phyloP scores from a whole-genome alignment of 2,329 filamentous ascomycete species.

The Waltergamsia citrina region DNA sequence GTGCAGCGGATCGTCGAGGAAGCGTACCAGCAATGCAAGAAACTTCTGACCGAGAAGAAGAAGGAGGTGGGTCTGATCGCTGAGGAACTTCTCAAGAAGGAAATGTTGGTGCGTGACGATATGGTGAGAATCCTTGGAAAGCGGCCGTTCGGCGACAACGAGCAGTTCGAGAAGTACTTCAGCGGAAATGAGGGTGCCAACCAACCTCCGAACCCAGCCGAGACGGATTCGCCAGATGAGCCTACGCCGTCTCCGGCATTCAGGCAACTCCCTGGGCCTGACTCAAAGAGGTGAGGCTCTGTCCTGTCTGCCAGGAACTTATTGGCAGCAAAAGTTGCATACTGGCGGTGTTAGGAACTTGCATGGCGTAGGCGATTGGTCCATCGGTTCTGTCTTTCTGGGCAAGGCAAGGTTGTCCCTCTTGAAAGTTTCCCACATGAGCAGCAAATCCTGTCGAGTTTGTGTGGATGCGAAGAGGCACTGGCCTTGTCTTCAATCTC shows the following conservation, averaged over 20 bases:
- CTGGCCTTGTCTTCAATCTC: no score
- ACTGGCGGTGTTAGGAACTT: not conserved
- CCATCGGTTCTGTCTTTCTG: no score
- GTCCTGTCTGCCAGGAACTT: no score
- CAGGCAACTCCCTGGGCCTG: constrained; percentile 10
- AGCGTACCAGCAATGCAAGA: constrained; percentile 83
- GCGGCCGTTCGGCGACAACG: constrained; percentile 70
- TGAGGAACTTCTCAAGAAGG: constrained; percentile 86
- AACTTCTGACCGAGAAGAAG: constrained; percentile 78
- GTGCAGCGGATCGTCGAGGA: constrained; percentile 86
- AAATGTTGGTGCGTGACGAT: constrained; percentile 85
- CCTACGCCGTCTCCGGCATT: constrained; percentile 29
- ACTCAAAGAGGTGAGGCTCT: constrained; percentile 3
- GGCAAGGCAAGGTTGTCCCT: no score
- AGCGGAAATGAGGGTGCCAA: constrained; percentile 45
- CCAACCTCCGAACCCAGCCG: constrained; percentile 25
- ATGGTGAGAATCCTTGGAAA: constrained; percentile 81
- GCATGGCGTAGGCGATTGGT: not conserved
- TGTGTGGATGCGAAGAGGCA: no score
- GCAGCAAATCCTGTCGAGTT: no score
- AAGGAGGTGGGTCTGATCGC: constrained; percentile 80
- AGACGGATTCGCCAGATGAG: constrained; percentile 28
- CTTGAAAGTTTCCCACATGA: no score
- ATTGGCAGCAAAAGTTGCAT: not conserved
- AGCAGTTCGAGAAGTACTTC: constrained; percentile 95